Conservation (phyloP, 1,139 yeast species). For the Arxiozyma slooffiae region DNA sequence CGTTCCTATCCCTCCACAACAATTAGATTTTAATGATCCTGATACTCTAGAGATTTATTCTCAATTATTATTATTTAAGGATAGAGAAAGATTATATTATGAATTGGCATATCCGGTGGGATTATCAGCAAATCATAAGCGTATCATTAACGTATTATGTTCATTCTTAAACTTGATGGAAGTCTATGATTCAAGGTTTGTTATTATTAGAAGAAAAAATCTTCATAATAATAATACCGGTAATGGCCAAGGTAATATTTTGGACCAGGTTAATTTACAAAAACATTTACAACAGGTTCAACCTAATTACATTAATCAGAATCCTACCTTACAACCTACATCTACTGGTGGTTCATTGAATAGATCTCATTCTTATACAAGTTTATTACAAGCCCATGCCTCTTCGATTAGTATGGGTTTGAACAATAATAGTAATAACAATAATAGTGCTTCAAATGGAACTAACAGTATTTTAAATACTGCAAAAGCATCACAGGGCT, state of each 20-base stretch:
- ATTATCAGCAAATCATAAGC: conserved; percentile 52
- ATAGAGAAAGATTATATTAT: conserved; percentile 44
- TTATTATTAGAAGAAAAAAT: conserved; percentile 39
- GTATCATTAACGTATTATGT: conserved; percentile 41
- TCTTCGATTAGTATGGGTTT: conserved; percentile 15
- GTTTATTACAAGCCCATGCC: conserved; percentile 30
- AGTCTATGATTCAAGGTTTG: conserved; percentile 54
- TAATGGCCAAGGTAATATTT: conserved; percentile 2
- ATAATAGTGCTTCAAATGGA: background rate
- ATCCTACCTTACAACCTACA: conserved; percentile 22
- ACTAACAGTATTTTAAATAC: conserved; percentile 8
- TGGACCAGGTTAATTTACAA: conserved; percentile 37
- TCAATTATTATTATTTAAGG: conserved; percentile 73
- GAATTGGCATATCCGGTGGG: conserved; percentile 64
- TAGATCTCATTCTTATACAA: conserved; percentile 30
- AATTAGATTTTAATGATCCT: conserved; percentile 79
- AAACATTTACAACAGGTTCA: conserved; percentile 35
- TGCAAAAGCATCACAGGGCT: conserved; percentile 7
- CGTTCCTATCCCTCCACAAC: conserved; percentile 45
- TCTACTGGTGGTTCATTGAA: conserved; percentile 32
- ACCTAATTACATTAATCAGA: conserved; percentile 6
- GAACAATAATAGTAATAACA: too few relatives aligned
- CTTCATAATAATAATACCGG: background rate
- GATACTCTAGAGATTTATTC: conserved; percentile 81
- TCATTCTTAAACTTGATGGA: conserved; percentile 57